phyloP scores from a whole-genome alignment of 2,329 filamentous ascomycete species.

The Aspergillus brasiliensis region DNA sequence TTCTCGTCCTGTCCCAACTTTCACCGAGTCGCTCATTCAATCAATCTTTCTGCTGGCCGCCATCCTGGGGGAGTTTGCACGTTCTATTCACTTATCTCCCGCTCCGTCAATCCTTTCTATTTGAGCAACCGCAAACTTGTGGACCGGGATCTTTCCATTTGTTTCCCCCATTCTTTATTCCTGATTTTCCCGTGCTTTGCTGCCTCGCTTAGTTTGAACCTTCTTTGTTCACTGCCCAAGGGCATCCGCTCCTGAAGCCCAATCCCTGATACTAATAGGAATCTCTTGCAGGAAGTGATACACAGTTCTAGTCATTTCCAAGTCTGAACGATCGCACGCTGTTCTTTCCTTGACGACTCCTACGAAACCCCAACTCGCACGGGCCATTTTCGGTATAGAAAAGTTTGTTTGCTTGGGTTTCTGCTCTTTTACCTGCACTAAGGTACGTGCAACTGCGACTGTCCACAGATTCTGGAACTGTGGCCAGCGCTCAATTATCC shows the following conservation, averaged over 20 bases:
- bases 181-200: background rate
- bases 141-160: background rate
- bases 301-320: slow-evolving; percentile 33
- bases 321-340: slow-evolving; percentile 36
- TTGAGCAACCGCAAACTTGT: background rate
- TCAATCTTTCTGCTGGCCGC: background rate
- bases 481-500: background rate
- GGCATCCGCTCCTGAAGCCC: background rate
- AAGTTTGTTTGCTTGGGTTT: slow-evolving; percentile 27
- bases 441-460: slow-evolving; percentile 21
- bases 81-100: background rate
- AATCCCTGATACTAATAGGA: slow-evolving; percentile 15
- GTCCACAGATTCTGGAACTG: background rate
- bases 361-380: slow-evolving; percentile 42
- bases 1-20: background rate
- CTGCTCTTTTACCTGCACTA: slow-evolving; percentile 22
- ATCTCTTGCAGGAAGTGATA: slow-evolving; percentile 27
- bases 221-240: background rate
- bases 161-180: background rate
- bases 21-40: background rate
- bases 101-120: background rate
- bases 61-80: background rate
- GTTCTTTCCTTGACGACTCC: slow-evolving; percentile 45
- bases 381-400: slow-evolving; percentile 36
- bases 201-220: background rate